Percentiles rank a stretch among this genome's conserved stretches.
Conservation (phyloP, 257 asterid genomes). For the Leonotis leonurus region DNA sequence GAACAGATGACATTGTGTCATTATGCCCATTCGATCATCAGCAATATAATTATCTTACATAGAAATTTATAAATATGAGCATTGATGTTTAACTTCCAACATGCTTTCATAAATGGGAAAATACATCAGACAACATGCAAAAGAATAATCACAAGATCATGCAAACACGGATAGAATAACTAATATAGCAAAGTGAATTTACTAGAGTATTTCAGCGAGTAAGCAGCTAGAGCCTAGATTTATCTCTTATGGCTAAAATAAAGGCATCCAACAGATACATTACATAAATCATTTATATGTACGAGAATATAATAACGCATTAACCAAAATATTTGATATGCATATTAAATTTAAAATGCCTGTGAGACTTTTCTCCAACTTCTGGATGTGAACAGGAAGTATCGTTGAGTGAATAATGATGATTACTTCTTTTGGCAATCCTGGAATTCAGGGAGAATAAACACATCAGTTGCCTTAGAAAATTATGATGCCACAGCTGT, state of each 20-base stretch:
- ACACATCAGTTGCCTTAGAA: conserved; percentile 13
- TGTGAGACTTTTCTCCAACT: conserved; percentile 57
- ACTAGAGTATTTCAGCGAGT: too few species aligned
- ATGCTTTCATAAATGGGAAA: too few species aligned
- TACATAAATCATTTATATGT: not conserved
- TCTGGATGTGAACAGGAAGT: conserved; percentile 48
- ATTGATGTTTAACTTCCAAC: not conserved
- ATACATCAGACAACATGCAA: too few species aligned
- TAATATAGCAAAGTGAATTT: too few species aligned
- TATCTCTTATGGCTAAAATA: not conserved
- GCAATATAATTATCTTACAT: not conserved
- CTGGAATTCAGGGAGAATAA: conserved; percentile 32
- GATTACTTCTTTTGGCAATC: conserved; percentile 53
- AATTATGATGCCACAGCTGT: conserved; percentile 8
- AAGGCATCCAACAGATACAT: not conserved
- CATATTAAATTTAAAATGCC: conserved; percentile 34
- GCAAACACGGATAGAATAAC: too few species aligned
- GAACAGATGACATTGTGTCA: not conserved
- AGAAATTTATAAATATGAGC: not conserved
- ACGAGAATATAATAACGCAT: not conserved
- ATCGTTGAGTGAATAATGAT: conserved; percentile 70
- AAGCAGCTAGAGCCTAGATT: too few species aligned
- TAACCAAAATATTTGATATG: conserved; percentile 6
- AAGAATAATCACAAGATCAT: too few species aligned
- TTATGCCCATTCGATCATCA: not conserved